Conservation (phyloP, 2,329 filamentous ascomycete genomes). For the Cadophora luteo-olivacea region DNA sequence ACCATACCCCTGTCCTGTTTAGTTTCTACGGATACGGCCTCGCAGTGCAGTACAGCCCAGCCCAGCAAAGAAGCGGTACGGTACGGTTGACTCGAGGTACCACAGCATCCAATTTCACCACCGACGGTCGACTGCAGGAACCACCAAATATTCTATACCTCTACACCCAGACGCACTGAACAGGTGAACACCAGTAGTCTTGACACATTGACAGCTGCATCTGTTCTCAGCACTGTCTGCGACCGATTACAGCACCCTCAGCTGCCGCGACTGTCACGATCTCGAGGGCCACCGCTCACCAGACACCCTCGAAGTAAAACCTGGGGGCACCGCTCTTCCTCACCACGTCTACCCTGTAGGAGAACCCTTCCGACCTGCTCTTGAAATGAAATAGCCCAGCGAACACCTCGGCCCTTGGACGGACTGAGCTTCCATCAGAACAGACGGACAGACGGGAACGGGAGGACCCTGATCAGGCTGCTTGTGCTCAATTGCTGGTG, state of each 20-base stretch:
- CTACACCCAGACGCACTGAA: neutral
- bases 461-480: slow-evolving; percentile 31
- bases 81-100: neutral
- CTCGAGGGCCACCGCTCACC: slow-evolving; percentile 3
- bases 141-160: slow-evolving; percentile 18
- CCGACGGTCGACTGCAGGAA: slow-evolving; percentile 24
- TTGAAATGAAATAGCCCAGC: slow-evolving; percentile 44
- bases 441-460: slow-evolving; percentile 9
- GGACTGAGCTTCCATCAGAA: slow-evolving; percentile 38
- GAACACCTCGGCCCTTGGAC: slow-evolving; percentile 41
- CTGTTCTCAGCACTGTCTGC: neutral
- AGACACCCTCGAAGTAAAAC: slow-evolving; percentile 17
- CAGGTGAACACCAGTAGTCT: neutral
- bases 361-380: slow-evolving; percentile 14
- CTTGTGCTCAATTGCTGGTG: slow-evolving; percentile 31
- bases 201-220: slow-evolving; percentile 14
- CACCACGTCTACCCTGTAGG: slow-evolving; percentile 26
- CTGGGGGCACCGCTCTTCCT: slow-evolving; percentile 7
- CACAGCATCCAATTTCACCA: slow-evolving; percentile 21
- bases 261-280: neutral
- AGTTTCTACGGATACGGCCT: slow-evolving; percentile 25
- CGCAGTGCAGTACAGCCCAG: neutral
- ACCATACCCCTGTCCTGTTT: slow-evolving; percentile 12
- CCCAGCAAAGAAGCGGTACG: neutral
- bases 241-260: neutral